Evolutionary conservation across 2,329 filamentous ascomycete species (phyloP).

Genomic region (Apiospora sp.): DNA sequence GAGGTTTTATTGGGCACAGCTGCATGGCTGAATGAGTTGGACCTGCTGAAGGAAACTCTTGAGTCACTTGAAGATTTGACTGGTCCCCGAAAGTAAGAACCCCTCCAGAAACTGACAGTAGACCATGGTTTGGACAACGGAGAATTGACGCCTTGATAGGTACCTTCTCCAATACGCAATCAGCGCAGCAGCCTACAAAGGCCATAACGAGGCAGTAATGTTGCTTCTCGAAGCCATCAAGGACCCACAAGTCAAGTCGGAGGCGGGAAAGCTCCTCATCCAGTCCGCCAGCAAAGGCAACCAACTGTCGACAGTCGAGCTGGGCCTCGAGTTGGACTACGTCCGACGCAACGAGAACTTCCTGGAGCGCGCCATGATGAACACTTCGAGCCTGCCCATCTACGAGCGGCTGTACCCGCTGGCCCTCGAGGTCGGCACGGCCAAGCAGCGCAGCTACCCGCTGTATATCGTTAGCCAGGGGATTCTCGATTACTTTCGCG

Average conservation of each 20-base stretch:
- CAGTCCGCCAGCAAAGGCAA: not conserved
- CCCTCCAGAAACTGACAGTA: not conserved
- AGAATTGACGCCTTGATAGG: not conserved
- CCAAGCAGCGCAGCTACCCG: too few species aligned
- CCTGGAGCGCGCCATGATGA: fast-evolving
- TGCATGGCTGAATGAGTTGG: not conserved
- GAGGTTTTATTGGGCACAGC: not conserved
- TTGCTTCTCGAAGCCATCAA: not conserved
- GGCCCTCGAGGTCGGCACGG: not conserved
- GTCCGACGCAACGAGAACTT: fast-evolving
- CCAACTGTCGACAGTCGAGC: not conserved
- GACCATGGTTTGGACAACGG: not conserved
- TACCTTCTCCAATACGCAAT: not conserved
- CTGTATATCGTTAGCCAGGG: not conserved
- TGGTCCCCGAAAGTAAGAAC: not conserved
- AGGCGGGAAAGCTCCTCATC: not conserved
- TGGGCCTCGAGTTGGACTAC: not conserved
- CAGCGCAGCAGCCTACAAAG: not conserved
- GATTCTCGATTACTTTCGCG: not conserved
- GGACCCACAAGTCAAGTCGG: not conserved
- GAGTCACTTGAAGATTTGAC: not conserved
- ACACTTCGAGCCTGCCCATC: not conserved
- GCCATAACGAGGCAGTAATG: too few species aligned
- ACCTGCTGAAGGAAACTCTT: not conserved
- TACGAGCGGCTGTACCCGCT: not conserved